Evolutionary conservation across 306 rosid genomes (phyloP).

Genomic region (Echinosophora koreensis): DNA sequence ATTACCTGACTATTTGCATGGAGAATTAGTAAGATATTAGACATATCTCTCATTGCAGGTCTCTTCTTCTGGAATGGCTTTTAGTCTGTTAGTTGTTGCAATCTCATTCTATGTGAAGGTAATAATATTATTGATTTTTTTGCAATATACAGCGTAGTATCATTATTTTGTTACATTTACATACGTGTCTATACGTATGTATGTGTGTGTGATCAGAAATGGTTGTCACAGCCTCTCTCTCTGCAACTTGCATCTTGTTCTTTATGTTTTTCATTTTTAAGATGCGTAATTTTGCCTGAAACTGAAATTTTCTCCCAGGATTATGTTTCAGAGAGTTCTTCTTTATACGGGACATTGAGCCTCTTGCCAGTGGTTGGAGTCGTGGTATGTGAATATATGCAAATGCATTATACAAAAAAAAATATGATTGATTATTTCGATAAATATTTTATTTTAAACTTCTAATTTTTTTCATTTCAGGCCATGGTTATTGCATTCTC

Average conservation of each 20-base stretch:
- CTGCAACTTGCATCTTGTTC: conserved; percentile 26
- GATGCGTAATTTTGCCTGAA: conserved; percentile 17
- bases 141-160: not conserved
- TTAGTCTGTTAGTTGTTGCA: conserved; percentile 81
- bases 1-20: conserved; percentile 32
- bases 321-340: conserved; percentile 53
- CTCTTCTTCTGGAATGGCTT: conserved; percentile 79
- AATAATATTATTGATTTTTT: conserved; percentile 30
- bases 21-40: conserved; percentile 23
- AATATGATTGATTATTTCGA: conserved; percentile 35
- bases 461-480: conserved; percentile 53
- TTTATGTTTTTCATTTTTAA: conserved; percentile 26
- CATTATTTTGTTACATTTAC: conserved; percentile 2
- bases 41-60: conserved; percentile 61
- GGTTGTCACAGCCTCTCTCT: not conserved
- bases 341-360: conserved; percentile 59
- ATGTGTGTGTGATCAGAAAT: not conserved
- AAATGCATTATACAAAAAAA: conserved; percentile 1
- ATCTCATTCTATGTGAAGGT: conserved; percentile 82
- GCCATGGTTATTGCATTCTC: conserved; percentile 89
- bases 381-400: conserved; percentile 68
- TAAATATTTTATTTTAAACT: conserved; percentile 25
- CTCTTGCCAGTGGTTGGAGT: conserved; percentile 77
- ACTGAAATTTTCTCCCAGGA: conserved; percentile 66
- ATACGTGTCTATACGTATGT: not conserved